These are phyloP conservation scores for Camellia sinensis DNA, from an alignment of 148 eudicot species.

Conservation along the genomic window DNA sequence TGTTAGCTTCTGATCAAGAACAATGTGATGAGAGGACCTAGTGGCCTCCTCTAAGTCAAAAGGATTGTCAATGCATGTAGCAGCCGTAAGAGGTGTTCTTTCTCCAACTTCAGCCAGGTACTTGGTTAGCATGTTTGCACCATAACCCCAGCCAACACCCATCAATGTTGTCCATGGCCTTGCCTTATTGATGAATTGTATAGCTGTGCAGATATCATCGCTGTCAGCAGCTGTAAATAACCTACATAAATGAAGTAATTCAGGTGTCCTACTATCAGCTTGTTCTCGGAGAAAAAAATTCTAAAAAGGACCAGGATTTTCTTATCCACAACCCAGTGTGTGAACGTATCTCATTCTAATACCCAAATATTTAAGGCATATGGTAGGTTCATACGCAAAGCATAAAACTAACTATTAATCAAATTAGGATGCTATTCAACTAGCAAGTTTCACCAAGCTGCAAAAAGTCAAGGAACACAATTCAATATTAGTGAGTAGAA, in stretches of 20 bases:
- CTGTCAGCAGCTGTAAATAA: conserved; percentile 98
- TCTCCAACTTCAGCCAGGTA: conserved; percentile 90
- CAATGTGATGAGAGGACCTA: conserved; percentile 38
- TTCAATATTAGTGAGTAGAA: too few species aligned
- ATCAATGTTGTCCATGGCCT: conserved; percentile 90
- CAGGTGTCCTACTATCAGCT: conserved; percentile 32
- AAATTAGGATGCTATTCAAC: not conserved
- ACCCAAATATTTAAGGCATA: not conserved
- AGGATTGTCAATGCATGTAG: conserved; percentile 91
- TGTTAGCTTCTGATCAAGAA: conserved; percentile 51
- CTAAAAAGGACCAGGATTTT: conserved; percentile 6
- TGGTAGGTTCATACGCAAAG: not conserved
- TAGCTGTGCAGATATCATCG: conserved; percentile 84
- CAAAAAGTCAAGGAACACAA: too few species aligned
- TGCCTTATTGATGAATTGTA: conserved; percentile 64
- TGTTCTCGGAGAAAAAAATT: conserved; percentile 3
- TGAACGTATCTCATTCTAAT: not conserved
- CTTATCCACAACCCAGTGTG: not conserved
- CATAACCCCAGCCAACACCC: conserved; percentile 94
- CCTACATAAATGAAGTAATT: conserved; percentile 58
- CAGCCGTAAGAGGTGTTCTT: conserved; percentile 88
- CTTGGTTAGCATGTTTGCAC: conserved; percentile 95
- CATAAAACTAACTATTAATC: not conserved
- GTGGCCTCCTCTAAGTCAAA: conserved; percentile 85
- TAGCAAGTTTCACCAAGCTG: not conserved